Evolutionary conservation across 2,329 filamentous ascomycete genomes (phyloP).

Genomic region (Colletotrichum sp.): DNA sequence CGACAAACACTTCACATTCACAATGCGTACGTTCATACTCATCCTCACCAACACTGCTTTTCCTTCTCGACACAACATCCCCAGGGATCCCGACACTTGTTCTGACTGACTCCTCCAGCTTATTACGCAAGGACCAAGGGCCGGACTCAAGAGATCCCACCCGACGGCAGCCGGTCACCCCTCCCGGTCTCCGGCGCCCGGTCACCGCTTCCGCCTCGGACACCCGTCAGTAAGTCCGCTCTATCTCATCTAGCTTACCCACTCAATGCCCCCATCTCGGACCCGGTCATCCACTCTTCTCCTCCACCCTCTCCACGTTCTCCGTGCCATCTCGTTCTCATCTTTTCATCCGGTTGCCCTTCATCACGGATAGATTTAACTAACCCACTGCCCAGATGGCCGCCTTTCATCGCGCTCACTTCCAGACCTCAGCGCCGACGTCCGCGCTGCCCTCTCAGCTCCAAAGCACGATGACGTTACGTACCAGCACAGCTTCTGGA

Average conservation of each 20-base stretch:
- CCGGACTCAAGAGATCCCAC: slow-evolving; percentile 18
- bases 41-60: neutral
- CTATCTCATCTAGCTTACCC: neutral
- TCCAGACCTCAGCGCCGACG: slow-evolving; percentile 18
- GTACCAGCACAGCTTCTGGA: slow-evolving; percentile 15
- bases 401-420: slow-evolving; percentile 1
- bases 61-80: neutral
- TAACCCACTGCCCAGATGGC: neutral
- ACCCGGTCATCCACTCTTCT: neutral
- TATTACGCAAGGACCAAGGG: slow-evolving; percentile 21
- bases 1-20: neutral
- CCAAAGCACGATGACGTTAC: slow-evolving; percentile 14
- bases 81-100: neutral
- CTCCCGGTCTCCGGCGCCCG: slow-evolving; percentile 10
- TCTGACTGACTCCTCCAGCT: neutral
- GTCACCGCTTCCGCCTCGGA: slow-evolving; percentile 16
- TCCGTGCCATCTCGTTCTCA: neutral
- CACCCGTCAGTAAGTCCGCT: slow-evolving; percentile 8
- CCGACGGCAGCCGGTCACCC: slow-evolving; percentile 15
- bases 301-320: neutral
- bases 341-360: neutral
- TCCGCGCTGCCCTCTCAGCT: slow-evolving; percentile 5
- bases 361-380: neutral
- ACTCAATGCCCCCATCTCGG: neutral
- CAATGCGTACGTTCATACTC: neutral